Percentiles rank a stretch among this genome's conserved stretches.
Evolutionary conservation across 1,139 yeast species (phyloP).

Genomic region (Protomyces lactucae-debilis): DNA sequence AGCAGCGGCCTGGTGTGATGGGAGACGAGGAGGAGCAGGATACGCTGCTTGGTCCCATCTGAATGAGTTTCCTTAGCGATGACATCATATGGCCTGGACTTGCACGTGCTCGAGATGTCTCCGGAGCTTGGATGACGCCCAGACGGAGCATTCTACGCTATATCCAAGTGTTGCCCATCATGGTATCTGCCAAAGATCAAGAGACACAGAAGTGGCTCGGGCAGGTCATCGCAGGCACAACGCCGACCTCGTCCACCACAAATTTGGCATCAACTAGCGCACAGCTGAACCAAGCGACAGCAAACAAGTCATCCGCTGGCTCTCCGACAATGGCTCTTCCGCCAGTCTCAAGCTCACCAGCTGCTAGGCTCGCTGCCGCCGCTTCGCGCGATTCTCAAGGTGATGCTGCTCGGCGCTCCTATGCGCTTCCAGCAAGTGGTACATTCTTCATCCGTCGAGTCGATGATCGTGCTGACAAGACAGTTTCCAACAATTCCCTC

Average conservation of each 20-base stretch:
- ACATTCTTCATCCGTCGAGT: background rate
- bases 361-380: background rate
- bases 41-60: background rate
- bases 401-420: too few species aligned
- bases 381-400: too few species aligned
- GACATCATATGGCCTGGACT: background rate
- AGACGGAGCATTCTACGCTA: background rate
- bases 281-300: conserved; percentile 9
- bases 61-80: background rate
- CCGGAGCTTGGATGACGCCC: too few species aligned
- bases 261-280: background rate
- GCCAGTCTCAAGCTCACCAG: background rate
- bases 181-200: conserved; percentile 1
- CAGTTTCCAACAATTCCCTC: conserved; percentile 7
- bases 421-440: background rate
- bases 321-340: conserved; percentile 1
- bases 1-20: background rate
- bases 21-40: background rate
- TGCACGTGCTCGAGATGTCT: background rate
- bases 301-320: conserved; percentile 6
- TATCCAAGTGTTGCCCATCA: background rate
- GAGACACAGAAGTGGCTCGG: conserved; percentile 25
- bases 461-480: conserved; percentile 1
- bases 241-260: conserved; percentile 2
- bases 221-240: conserved; percentile 17